A percentile compares a stretch with the other conserved stretches of the same genome.
These are phyloP conservation scores for Eucalyptus viminalis DNA, from an alignment of 345 rosid genomes.

Conservation along the genomic window DNA sequence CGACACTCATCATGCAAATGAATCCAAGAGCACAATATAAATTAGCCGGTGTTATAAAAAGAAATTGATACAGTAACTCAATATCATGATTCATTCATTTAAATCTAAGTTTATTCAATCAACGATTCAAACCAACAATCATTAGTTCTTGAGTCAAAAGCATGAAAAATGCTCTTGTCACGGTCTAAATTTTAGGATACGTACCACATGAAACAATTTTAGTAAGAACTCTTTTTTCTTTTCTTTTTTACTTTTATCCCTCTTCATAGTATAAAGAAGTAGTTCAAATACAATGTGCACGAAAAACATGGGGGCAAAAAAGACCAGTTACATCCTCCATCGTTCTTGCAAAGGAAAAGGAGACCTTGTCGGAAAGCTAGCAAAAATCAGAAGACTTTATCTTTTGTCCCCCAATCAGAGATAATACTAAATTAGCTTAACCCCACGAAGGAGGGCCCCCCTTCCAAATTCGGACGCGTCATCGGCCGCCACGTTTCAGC, in stretches of 20 bases:
- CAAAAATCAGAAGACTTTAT: background rate
- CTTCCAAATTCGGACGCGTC: background rate
- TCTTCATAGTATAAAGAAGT: background rate
- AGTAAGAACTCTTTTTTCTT: background rate
- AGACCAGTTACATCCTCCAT: background rate
- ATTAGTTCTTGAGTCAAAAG: background rate
- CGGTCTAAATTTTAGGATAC: background rate
- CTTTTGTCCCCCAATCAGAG: background rate
- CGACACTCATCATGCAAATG: fast-evolving
- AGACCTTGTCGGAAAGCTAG: background rate
- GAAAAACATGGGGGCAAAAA: background rate
- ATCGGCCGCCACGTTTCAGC: background rate
- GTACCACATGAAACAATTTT: background rate
- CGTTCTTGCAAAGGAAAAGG: background rate
- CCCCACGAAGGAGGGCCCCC: background rate
- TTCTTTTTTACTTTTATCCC: background rate
- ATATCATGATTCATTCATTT: fast-evolving
- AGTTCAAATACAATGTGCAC: background rate
- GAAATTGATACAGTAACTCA: fast-evolving
- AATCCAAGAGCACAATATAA: background rate
- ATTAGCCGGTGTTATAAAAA: fast-evolving
- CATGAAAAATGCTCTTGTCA: background rate
- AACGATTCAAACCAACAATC: background rate
- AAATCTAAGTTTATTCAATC: background rate
- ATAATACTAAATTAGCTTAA: background rate